Evolutionary conservation across 2,329 filamentous ascomycete species (phyloP).

Genomic region (Leptographium flavum): DNA sequence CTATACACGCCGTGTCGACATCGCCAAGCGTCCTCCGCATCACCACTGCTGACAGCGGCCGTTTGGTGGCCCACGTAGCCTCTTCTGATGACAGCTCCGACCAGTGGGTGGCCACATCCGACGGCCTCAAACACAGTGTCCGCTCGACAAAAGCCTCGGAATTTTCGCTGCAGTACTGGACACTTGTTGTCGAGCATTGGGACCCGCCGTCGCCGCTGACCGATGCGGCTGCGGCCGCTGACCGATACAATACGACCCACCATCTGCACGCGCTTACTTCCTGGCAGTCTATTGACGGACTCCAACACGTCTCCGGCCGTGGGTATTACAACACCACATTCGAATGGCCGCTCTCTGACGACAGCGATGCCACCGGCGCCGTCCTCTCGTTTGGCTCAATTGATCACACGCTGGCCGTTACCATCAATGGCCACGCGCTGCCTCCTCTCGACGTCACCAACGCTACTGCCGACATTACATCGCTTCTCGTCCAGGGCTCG

Average conservation of each 20-base stretch:
- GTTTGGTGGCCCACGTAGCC: neutral
- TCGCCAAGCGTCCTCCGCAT: neutral
- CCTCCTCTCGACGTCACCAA: slow-evolving; percentile 4
- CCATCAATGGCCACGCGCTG: slow-evolving; percentile 3
- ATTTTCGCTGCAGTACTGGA: slow-evolving; percentile 3
- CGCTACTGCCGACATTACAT: slow-evolving; percentile 1
- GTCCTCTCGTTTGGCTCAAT: slow-evolving; percentile 6
- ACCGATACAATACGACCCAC: slow-evolving; percentile 5
- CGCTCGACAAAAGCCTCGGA: neutral
- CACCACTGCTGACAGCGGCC: neutral
- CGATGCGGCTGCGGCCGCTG: neutral
- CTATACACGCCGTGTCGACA: neutral
- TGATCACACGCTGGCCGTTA: slow-evolving; percentile 1
- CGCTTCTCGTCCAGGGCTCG: neutral
- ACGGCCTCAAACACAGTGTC: neutral
- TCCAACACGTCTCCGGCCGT: slow-evolving; percentile 5
- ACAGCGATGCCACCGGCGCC: neutral
- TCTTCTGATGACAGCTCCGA: neutral
- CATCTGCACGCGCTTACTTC: neutral
- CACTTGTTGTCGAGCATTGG: slow-evolving; percentile 7
- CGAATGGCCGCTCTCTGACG: neutral
- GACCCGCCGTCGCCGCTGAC: slow-evolving; percentile 2
- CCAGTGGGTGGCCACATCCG: neutral
- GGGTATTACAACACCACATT: slow-evolving; percentile 4
- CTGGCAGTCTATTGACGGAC: slow-evolving; percentile 5